phyloP scores from a whole-genome alignment of 2,329 filamentous ascomycete genomes.

The Aspergillaceae sp. region DNA sequence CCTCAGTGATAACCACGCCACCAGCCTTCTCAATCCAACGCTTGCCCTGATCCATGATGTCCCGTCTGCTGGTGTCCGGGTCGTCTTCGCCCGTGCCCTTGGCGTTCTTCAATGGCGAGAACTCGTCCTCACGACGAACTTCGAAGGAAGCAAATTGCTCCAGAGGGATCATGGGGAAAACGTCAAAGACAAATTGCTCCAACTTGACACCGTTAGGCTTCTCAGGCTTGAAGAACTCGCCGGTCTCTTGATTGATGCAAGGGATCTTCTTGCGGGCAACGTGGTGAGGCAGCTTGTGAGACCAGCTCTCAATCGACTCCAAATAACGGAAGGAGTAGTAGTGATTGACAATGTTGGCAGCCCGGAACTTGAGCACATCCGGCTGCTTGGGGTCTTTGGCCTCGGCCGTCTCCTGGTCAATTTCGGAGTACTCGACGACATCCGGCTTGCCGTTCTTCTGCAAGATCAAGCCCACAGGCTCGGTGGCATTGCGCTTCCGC shows the following conservation, averaged over 20 bases:
- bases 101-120: conserved; percentile 92
- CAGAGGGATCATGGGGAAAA: conserved; percentile 81
- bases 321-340: conserved; percentile 96
- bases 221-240: conserved; percentile 77
- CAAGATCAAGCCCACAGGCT: conserved; percentile 89
- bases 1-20: conserved; percentile 60
- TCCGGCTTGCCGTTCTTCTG: conserved; percentile 93
- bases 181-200: conserved; percentile 98
- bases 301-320: conserved; percentile 80
- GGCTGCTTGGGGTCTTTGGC: conserved; percentile 74
- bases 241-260: conserved; percentile 64
- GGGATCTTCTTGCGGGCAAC: conserved; percentile 98
- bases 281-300: conserved; percentile 81
- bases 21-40: conserved; percentile 78
- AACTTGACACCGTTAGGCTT: conserved; percentile 98
- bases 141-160: conserved; percentile 92
- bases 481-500: conserved; percentile 90
- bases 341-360: conserved; percentile 99
- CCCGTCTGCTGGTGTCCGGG: conserved; percentile 79
- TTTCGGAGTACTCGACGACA: conserved; percentile 98
- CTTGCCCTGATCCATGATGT: conserved; percentile 83
- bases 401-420: conserved; percentile 79
- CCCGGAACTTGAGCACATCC: conserved; percentile 84
- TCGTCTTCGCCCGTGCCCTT: conserved; percentile 83
- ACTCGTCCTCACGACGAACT: conserved; percentile 94